A percentile compares a stretch with the other conserved stretches of the same genome.
These are phyloP conservation scores for Emmonsiellopsis sp. DNA, from an alignment of 2,329 filamentous ascomycete genomes.

Conservation along the genomic window DNA sequence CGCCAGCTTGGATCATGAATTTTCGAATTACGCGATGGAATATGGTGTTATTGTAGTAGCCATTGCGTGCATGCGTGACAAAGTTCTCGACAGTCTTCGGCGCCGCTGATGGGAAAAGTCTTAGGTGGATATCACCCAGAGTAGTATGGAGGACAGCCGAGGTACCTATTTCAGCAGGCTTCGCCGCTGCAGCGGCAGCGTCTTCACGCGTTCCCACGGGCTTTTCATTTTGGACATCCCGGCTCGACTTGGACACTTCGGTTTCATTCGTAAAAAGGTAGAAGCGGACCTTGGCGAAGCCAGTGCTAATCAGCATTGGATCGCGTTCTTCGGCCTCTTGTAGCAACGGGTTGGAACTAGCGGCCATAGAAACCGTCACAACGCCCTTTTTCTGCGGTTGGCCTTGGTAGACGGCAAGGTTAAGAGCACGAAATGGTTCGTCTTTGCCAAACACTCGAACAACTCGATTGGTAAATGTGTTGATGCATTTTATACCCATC, in stretches of 20 bases:
- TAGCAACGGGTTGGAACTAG: slow-evolving; percentile 83
- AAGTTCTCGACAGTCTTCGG: slow-evolving; percentile 97
- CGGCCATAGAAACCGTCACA: slow-evolving; percentile 94
- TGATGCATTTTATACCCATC: slow-evolving; percentile 86
- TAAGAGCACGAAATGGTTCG: slow-evolving; percentile 75
- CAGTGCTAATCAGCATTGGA: slow-evolving; percentile 78
- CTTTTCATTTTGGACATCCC: slow-evolving; percentile 93
- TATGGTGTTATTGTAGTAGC: slow-evolving; percentile 95
- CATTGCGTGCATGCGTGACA: slow-evolving; percentile 76
- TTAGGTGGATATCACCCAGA: slow-evolving; percentile 86
- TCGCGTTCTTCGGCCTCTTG: slow-evolving; percentile 87
- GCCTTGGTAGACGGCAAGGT: slow-evolving; percentile 84
- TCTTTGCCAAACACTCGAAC: slow-evolving; percentile 86
- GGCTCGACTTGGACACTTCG: slow-evolving; percentile 69
- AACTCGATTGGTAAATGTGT: slow-evolving; percentile 87
- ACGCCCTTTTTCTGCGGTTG: slow-evolving; percentile 89
- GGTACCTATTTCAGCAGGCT: slow-evolving; percentile 63
- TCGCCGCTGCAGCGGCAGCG: slow-evolving; percentile 42
- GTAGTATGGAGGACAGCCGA: slow-evolving; percentile 84
- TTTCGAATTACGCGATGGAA: slow-evolving; percentile 96
- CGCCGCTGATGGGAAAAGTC: slow-evolving; percentile 84
- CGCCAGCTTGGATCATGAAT: slow-evolving; percentile 91
- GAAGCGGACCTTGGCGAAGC: slow-evolving; percentile 79
- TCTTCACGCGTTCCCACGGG: slow-evolving; percentile 56
- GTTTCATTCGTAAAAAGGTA: slow-evolving; percentile 96